These are phyloP conservation scores for Botrytis pseudocinerea DNA, from an alignment of 2,329 filamentous ascomycete species.

Conservation along the genomic window DNA sequence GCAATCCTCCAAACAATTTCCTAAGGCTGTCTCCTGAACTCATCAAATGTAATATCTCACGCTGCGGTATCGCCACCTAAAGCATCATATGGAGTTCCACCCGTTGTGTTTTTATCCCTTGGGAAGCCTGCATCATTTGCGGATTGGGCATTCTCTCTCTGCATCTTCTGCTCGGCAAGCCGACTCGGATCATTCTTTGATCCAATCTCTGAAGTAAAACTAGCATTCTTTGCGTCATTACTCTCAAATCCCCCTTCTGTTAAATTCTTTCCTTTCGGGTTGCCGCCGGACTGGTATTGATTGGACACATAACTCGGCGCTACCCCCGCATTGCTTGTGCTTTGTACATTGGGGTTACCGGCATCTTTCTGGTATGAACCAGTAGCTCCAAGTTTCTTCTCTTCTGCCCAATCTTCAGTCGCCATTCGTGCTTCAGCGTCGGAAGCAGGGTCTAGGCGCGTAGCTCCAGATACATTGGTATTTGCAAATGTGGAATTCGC, in stretches of 20 bases:
- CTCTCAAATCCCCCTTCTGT: constrained; percentile 38
- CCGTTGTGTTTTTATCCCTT: constrained; percentile 28
- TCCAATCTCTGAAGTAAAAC: constrained; percentile 46
- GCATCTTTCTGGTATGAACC: constrained; percentile 26
- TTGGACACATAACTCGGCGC: constrained; percentile 38
- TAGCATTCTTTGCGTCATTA: constrained; percentile 37
- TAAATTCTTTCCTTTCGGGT: constrained; percentile 38
- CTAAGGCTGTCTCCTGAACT: not conserved
- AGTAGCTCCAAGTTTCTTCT: constrained; percentile 30
- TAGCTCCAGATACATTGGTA: constrained; percentile 55
- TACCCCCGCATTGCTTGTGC: constrained; percentile 26
- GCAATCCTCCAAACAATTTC: not conserved
- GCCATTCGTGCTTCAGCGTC: constrained; percentile 35
- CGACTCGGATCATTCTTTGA: constrained; percentile 50
- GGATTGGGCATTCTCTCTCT: constrained; percentile 34
- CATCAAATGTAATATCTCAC: not conserved
- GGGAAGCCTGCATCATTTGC: constrained; percentile 30
- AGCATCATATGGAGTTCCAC: constrained; percentile 17
- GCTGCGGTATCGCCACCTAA: constrained; percentile 13
- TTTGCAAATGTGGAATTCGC: constrained; percentile 56
- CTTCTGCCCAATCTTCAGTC: constrained; percentile 32
- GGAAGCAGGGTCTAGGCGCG: constrained; percentile 47
- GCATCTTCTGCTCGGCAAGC: constrained; percentile 48
- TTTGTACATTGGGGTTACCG: constrained; percentile 18
- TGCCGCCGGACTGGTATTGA: constrained; percentile 28